phyloP scores from a whole-genome alignment of 805 yeast species.

The Kodamaea kakaduensis region DNA sequence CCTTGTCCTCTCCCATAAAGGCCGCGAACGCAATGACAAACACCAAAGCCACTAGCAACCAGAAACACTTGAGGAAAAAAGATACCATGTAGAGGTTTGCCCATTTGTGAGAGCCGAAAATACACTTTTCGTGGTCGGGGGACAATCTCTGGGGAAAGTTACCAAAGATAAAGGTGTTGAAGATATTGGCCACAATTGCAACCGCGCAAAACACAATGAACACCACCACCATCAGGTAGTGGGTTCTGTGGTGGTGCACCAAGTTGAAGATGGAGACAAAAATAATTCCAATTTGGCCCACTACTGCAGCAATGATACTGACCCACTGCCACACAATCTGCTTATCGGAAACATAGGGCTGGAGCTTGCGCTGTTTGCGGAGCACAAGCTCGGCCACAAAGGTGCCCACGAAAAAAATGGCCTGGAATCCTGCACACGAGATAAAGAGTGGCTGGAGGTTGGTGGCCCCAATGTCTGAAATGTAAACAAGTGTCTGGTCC shows the following conservation, averaged over 20 bases:
- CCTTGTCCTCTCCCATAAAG: constrained; percentile 27
- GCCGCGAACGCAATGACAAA: constrained; percentile 70
- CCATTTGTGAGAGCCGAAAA: constrained; percentile 36
- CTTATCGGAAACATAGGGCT: constrained; percentile 43
- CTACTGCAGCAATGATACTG: constrained; percentile 40
- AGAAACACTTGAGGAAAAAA: constrained; percentile 51
- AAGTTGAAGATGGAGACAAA: constrained; percentile 74
- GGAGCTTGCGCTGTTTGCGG: constrained; percentile 35
- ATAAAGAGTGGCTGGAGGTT: constrained; percentile 81
- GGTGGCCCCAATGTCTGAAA: constrained; percentile 87
- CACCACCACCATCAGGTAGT: constrained; percentile 63
- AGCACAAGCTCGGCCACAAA: constrained; percentile 5
- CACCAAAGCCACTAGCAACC: constrained; percentile 63
- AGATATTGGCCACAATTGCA: constrained; percentile 35
- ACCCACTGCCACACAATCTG: constrained; percentile 44
- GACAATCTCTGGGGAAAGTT: constrained; percentile 32
- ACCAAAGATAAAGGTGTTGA: constrained; percentile 38
- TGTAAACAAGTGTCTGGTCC: constrained; percentile 55
- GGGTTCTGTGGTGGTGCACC: constrained; percentile 52
- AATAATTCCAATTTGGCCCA: constrained; percentile 70
- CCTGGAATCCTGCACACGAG: constrained; percentile 72
- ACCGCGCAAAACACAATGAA: constrained; percentile 67
- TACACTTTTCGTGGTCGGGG: constrained; percentile 37
- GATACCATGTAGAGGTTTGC: constrained; percentile 44
- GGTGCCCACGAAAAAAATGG: constrained; percentile 64